phyloP scores from a whole-genome alignment of 345 rosid species.

The Litchi chinensis region DNA sequence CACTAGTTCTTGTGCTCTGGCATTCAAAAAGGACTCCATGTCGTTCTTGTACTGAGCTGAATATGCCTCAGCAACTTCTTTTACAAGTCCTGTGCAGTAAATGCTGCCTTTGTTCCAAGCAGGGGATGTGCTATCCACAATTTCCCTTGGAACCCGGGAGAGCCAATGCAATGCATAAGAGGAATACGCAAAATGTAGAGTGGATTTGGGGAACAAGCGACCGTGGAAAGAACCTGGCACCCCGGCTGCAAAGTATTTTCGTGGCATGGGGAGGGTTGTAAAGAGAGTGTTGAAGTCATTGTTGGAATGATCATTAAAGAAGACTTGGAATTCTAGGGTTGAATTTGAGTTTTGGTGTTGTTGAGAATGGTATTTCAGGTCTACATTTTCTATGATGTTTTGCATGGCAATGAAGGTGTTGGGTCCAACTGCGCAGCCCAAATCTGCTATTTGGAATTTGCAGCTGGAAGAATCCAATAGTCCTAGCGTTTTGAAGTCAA shows the following conservation, averaged over 20 bases:
- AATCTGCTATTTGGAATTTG: slow-evolving; percentile 46
- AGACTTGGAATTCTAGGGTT: slow-evolving; percentile 34
- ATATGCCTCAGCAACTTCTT: slow-evolving; percentile 15
- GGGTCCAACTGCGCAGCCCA: slow-evolving; percentile 64
- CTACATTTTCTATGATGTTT: slow-evolving; percentile 45
- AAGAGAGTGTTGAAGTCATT: slow-evolving; percentile 60
- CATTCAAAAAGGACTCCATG: slow-evolving; percentile 5
- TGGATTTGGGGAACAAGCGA: slow-evolving; percentile 17
- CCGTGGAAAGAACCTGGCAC: slow-evolving; percentile 13
- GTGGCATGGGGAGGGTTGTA: slow-evolving; percentile 19
- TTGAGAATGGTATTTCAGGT: slow-evolving; percentile 26
- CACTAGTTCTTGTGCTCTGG: slow-evolving; percentile 21
- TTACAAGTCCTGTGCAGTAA: neutral
- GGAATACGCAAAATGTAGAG: slow-evolving; percentile 11
- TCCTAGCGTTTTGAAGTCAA: slow-evolving; percentile 30
- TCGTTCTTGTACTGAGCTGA: slow-evolving; percentile 7
- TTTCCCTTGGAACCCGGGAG: slow-evolving; percentile 2
- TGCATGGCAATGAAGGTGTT: slow-evolving; percentile 52
- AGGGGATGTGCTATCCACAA: slow-evolving; percentile 5
- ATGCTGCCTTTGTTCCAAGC: slow-evolving; percentile 18
- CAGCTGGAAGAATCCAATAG: slow-evolving; percentile 10
- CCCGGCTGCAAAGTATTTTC: slow-evolving; percentile 14
- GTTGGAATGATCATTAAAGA: slow-evolving; percentile 36
- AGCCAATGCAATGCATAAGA: slow-evolving; percentile 19
- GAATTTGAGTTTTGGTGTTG: neutral